Base-by-base conservation (phyloP, 1,284 basidiomycete genomes). In the Malassezia caprae region DNA sequence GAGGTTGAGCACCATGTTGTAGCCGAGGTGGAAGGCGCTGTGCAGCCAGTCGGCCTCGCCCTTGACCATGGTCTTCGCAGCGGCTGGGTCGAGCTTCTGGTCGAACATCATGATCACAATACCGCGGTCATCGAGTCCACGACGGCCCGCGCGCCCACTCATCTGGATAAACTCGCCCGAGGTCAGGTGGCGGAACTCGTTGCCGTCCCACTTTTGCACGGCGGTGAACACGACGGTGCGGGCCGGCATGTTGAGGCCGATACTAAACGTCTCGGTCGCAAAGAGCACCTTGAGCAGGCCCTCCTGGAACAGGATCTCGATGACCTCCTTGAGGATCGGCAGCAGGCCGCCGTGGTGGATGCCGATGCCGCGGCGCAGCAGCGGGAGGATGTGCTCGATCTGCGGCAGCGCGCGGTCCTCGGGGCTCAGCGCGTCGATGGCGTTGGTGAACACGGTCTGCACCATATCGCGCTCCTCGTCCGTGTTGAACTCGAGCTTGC, bases 101-200 rank as follows among this genome's bases (percentile, higher is more conserved):
- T 98, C 93, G 74, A 87, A 89, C 94, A 99, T 98, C 90, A 99
- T 90, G 71, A 99, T 96, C 61, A 99, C 94, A 53, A 99, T 90
- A 60, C 94, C 94, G n/a, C 94, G 84, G 63, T 96, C 93, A 75
- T 99, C 94, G 54, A 98, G 78, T 42, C 94, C 94, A 78, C 94
- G 84, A 73, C 94, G 85, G 67, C 94, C 94, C 4, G 94, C 94
- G 63, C 94, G 87, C 53, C 94, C 94, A 1, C 90, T 93, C 94
- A 99, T 99, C 78, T 40, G 79, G 87, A 74, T 74, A 50, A 72
- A 74, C 52, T 74, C 72, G 48, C 72, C 72, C 44, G 65, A 67
- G 17, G 64, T 62, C 40, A 99, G 79, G 72, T 90, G 88, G 32
- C 94, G 82, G 78, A 96, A 94, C 68, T 94, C 89, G 50, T 83